Evolutionary conservation across 129 eudicot species (phyloP).

Genomic region (Erigeron canadensis): DNA sequence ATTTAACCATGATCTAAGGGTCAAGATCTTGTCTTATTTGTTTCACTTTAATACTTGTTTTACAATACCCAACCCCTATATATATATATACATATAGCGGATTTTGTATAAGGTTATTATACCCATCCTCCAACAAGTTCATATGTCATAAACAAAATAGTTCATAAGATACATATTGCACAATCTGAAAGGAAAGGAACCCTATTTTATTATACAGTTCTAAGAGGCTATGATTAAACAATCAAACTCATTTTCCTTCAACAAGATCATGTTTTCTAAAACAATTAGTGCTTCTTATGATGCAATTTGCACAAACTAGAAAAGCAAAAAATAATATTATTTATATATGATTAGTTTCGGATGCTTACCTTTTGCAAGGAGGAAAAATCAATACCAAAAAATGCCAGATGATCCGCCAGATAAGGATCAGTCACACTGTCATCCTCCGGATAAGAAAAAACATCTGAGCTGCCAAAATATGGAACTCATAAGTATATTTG

Average conservation of each 20-base stretch:
- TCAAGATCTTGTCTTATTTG: too few relatives aligned
- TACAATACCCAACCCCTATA: too few relatives aligned
- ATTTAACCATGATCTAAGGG: too few relatives aligned
- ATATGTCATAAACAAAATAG: background rate
- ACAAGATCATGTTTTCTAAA: background rate
- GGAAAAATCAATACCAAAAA: conserved; percentile 92
- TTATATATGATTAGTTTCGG: background rate
- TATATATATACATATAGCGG: too few relatives aligned
- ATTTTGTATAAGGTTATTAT: too few relatives aligned
- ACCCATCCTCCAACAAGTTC: background rate
- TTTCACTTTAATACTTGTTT: too few relatives aligned
- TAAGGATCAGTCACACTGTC: conserved; percentile 85
- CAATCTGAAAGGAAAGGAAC: background rate
- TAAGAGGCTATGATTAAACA: background rate
- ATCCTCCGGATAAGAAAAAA: conserved; percentile 94
- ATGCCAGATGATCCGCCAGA: conserved; percentile 78
- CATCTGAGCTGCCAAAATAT: conserved; percentile 95
- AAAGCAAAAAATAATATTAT: background rate
- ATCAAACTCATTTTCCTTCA: conserved; percentile 7
- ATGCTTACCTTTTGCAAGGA: conserved; percentile 82
- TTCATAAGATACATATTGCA: background rate
- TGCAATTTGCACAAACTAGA: background rate
- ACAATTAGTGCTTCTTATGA: background rate
- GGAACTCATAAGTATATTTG: conserved; percentile 46
- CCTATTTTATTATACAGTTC: background rate